These are phyloP conservation scores for Microascus cirrosus DNA, from an alignment of 2,329 filamentous ascomycete species.

Conservation along the genomic window DNA sequence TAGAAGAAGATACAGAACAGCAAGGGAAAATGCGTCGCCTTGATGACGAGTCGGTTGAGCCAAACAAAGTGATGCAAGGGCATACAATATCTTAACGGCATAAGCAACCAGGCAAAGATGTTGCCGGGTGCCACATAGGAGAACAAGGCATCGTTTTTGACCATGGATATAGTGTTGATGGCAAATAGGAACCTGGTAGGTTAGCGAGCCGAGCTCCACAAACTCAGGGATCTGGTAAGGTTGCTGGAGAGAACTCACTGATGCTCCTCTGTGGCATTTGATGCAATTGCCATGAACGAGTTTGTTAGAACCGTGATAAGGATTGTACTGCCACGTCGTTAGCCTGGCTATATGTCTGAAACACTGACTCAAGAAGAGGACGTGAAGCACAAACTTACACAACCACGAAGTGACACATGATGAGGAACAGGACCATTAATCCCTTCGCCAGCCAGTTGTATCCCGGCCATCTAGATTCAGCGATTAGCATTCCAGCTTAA, in stretches of 20 bases:
- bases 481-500: not conserved
- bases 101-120: slow-evolving; percentile 80
- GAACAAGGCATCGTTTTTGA: slow-evolving; percentile 94
- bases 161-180: slow-evolving; percentile 95
- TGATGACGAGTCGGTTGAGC: slow-evolving; percentile 84
- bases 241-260: slow-evolving; percentile 30
- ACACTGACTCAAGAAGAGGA: not conserved
- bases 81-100: slow-evolving; percentile 71
- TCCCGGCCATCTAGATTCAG: slow-evolving; percentile 42
- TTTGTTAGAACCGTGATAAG: slow-evolving; percentile 93
- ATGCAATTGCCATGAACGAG: slow-evolving; percentile 89
- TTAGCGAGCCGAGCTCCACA: slow-evolving; percentile 1
- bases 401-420: slow-evolving; percentile 90
- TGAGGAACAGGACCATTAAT: slow-evolving; percentile 71
- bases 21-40: slow-evolving; percentile 79
- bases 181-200: slow-evolving; percentile 66
- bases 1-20: slow-evolving; percentile 81
- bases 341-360: not conserved
- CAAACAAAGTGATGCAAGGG: slow-evolving; percentile 72
- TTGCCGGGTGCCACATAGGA: slow-evolving; percentile 89
- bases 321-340: slow-evolving; percentile 49
- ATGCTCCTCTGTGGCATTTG: slow-evolving; percentile 88
- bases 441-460: slow-evolving; percentile 72
- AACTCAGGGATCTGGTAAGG: too few relatives aligned
- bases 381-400: slow-evolving; percentile 38